Base-by-base conservation (phyloP, 768 basidiomycete species). In the Tylopilus felleus region DNA sequence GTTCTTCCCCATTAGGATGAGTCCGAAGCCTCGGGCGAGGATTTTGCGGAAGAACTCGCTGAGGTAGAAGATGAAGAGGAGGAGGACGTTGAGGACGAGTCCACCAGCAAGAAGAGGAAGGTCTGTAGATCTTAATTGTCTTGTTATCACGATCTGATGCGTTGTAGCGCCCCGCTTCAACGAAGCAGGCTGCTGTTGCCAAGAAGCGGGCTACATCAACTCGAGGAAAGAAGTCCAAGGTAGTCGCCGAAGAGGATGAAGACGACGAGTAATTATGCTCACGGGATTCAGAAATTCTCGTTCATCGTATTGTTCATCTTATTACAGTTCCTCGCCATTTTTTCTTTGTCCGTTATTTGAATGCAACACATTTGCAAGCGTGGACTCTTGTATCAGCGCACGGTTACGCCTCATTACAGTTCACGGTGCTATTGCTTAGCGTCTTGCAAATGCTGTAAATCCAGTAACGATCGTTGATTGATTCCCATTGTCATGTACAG, bases 21-120 rank as follows among this genome's bases (percentile, higher is more conserved):
- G 27, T 73, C 68, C 14, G 76, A 76, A 23, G 74, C 67, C 49
- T 74, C 73, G 7, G 80, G 70, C 10, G 80, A 80, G 47, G 78
- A 82, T 59, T 78, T 78, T 47, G 71, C 60, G 10, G 77, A 73
- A 6, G 78, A 73, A 40, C 64, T 75, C 64, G 76, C 64, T 55
- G 77, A 70, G 1, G 70, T 75, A n/a, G 78, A 76, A 12, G 80
- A 78, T 6, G 78, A 77, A 1, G 79, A 77, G 14, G 79, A 81
- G 12, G 74, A 75, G 2, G 71, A 70, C 8, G 56, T 48, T 2
- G 35, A 36, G 8, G 74, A 73, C 9, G 67, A 67, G 59, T 69
- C 67, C 19, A 52, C 52, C 10, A 65, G 65, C 62, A 88, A 84
- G 75, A 91, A 90, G 73, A 84, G 86, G 72, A 87, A 89, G 83